phyloP scores from a whole-genome alignment of 2,329 filamentous ascomycete genomes.

The Fonsecaea monophora region DNA sequence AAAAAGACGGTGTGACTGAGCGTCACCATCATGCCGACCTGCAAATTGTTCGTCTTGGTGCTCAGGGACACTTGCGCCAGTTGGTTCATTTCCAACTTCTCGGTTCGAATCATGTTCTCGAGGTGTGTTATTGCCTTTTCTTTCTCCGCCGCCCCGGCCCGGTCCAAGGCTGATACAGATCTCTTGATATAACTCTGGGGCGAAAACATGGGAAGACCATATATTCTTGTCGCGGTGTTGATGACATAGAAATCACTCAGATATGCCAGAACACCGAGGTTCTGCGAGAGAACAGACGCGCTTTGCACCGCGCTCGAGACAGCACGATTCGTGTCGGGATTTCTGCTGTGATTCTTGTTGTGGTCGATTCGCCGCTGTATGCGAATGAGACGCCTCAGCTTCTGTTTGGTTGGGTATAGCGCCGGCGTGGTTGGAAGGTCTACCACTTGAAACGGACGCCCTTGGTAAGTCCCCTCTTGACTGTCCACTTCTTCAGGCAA shows the following conservation, averaged over 20 bases:
- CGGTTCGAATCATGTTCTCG: slow-evolving; percentile 39
- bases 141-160: slow-evolving; percentile 48
- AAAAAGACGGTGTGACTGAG: slow-evolving; percentile 61
- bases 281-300: slow-evolving; percentile 38
- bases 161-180: slow-evolving; percentile 43
- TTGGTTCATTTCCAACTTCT: no score
- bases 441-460: slow-evolving; percentile 49
- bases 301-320: slow-evolving; percentile 25
- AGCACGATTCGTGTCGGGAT: slow-evolving; percentile 32
- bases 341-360: slow-evolving; percentile 48
- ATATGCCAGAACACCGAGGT: slow-evolving; percentile 83
- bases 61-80: slow-evolving; percentile 39
- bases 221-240: slow-evolving; percentile 81
- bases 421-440: slow-evolving; percentile 51
- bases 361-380: slow-evolving; percentile 48
- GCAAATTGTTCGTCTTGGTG: slow-evolving; percentile 19
- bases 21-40: slow-evolving; percentile 59
- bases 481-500: slow-evolving; percentile 52
- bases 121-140: slow-evolving; percentile 53
- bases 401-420: slow-evolving; percentile 55
- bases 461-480: slow-evolving; percentile 33
- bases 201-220: slow-evolving; percentile 77
- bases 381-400: slow-evolving; percentile 65
- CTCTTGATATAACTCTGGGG: slow-evolving; percentile 53
- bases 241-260: slow-evolving; percentile 94